These are phyloP conservation scores for Phytophthora niederhauseri DNA, from an alignment of 352 stramenopile species.

Conservation along the genomic window DNA sequence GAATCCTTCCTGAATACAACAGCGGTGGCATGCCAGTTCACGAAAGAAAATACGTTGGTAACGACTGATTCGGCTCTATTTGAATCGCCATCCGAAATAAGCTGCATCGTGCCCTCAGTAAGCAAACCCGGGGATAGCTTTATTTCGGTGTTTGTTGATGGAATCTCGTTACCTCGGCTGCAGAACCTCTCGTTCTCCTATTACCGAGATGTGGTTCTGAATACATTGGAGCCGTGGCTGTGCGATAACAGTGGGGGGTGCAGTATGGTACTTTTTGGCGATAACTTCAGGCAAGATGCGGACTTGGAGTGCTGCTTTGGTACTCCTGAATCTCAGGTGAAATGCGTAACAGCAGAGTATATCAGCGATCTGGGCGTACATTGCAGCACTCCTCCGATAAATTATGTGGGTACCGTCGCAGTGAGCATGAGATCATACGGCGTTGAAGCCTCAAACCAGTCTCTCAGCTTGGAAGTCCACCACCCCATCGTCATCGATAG, in stretches of 20 bases:
- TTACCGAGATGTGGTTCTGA: constrained; percentile 34
- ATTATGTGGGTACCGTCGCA: constrained; percentile 6
- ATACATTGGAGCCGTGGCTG: constrained; percentile 52
- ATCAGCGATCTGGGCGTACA: constrained; percentile 41
- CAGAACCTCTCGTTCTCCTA: constrained; percentile 44
- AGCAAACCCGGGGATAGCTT: constrained; percentile 15
- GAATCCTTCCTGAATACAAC: constrained; percentile 31
- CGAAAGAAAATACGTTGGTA: constrained; percentile 8
- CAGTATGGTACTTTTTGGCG: constrained; percentile 20
- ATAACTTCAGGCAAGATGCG: constrained; percentile 43
- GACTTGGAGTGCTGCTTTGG: constrained; percentile 66
- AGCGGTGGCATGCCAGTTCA: constrained; percentile 40
- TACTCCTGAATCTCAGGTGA: neutral
- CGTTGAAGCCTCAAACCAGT: constrained; percentile 1
- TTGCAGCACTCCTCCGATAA: constrained; percentile 38
- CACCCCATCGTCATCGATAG: constrained; percentile 30
- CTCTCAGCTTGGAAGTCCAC: constrained; percentile 38
- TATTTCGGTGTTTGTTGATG: constrained; percentile 41
- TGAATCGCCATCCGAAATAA: constrained; percentile 28
- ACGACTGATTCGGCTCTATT: constrained; percentile 5
- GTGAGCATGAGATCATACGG: constrained; percentile 35
- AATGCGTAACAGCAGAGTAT: constrained; percentile 34
- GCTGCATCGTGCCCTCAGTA: constrained; percentile 30
- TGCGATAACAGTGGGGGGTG: constrained; percentile 49
- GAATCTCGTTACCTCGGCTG: constrained; percentile 24